Conservation (phyloP, 2,329 filamentous ascomycete genomes). For the Aureobasidium mangrovei region DNA sequence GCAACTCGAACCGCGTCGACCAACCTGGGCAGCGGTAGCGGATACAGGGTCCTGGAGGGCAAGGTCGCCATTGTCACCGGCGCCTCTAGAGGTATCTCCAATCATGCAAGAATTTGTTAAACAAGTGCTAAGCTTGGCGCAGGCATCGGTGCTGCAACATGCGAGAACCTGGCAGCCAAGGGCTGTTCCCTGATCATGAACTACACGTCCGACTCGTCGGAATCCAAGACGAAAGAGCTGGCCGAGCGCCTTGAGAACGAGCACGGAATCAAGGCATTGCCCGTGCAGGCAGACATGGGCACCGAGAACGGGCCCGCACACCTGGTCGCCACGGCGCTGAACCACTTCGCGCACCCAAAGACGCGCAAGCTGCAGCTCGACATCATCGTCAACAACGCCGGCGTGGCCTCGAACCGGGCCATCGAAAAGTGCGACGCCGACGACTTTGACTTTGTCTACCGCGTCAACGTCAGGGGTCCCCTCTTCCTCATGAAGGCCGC, state of each 20-base stretch:
- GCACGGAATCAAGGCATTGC: constrained; percentile 52
- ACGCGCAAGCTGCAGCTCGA: constrained; percentile 59
- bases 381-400: constrained; percentile 83
- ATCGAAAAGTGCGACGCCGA: constrained; percentile 53
- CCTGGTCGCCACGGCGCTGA: constrained; percentile 50
- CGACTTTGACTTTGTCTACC: constrained; percentile 65
- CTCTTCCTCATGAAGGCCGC: constrained; percentile 68
- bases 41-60: constrained; percentile 46
- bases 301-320: constrained; percentile 50
- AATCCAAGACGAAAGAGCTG: constrained; percentile 43
- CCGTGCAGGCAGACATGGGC: constrained; percentile 64
- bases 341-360: constrained; percentile 49
- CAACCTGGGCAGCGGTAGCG: constrained; percentile 28
- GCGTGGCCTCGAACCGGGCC: constrained; percentile 54
- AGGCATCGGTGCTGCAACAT: constrained; percentile 63
- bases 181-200: constrained; percentile 61
- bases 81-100: constrained; percentile 58
- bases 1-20: constrained; percentile 31
- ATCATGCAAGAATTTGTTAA: not conserved
- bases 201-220: constrained; percentile 59
- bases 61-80: constrained; percentile 75
- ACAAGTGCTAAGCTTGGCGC: not conserved
- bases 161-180: constrained; percentile 63
- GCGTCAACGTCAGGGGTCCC: constrained; percentile 74
- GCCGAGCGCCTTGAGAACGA: constrained; percentile 46